These are phyloP conservation scores for Solanum sejunctum DNA, from an alignment of 257 asterid genomes.

Conservation along the genomic window DNA sequence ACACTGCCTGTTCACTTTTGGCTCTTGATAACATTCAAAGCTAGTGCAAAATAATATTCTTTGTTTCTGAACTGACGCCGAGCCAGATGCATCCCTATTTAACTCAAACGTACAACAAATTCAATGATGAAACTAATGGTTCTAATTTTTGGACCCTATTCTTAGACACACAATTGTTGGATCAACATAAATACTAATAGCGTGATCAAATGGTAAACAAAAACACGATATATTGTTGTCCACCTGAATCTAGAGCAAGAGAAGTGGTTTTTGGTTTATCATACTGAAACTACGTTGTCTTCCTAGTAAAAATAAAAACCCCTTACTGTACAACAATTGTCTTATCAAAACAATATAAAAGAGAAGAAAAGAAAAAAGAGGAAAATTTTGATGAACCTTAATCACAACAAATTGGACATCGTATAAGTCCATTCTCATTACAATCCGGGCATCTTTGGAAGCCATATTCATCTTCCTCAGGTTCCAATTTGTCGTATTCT, in stretches of 20 bases:
- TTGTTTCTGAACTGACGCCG: neutral
- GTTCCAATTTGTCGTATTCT: slow-evolving; percentile 18
- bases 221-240: neutral
- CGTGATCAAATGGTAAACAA: neutral
- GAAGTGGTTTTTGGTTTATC: neutral
- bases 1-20: neutral
- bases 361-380: neutral
- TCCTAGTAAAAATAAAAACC: neutral
- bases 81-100: neutral
- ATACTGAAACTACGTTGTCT: neutral
- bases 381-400: neutral
- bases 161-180: neutral
- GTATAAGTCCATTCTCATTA: slow-evolving; percentile 54
- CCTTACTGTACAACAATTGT: neutral
- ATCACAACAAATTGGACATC: slow-evolving; percentile 56
- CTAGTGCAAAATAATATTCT: neutral
- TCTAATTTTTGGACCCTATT: neutral
- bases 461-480: slow-evolving; percentile 20
- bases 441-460: slow-evolving; percentile 60
- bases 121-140: neutral
- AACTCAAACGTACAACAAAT: neutral
- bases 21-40: neutral
- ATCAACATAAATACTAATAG: neutral
- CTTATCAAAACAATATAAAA: neutral
- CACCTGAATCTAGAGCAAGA: neutral